Conservation (phyloP, 2,329 filamentous ascomycete genomes). For the Claviceps sorghi region DNA sequence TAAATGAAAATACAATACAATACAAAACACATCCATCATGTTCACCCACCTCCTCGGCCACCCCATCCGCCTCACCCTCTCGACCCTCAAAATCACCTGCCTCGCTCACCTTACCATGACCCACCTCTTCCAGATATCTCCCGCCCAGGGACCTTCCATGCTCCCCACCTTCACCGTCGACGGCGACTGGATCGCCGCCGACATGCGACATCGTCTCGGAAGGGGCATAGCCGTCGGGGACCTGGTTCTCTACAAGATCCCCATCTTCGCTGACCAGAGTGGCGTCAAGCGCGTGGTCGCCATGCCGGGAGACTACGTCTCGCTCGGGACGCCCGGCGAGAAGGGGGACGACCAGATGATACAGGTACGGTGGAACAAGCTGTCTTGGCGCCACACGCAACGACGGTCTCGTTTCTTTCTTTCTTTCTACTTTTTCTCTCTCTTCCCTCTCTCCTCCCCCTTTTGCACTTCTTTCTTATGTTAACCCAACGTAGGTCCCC, state of each 20-base stretch:
- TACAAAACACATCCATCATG: background rate
- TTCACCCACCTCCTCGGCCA: conserved; percentile 22
- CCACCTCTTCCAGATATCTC: conserved; percentile 46
- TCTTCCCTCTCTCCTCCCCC: background rate
- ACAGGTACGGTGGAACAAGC: conserved; percentile 33
- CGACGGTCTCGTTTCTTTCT: background rate
- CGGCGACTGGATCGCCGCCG: conserved; percentile 56
- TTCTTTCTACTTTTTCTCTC: background rate
- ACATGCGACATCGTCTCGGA: conserved; percentile 54
- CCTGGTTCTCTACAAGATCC: conserved; percentile 64
- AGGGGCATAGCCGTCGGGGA: conserved; percentile 60
- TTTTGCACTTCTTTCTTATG: background rate
- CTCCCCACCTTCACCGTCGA: conserved; percentile 61
- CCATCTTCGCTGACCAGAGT: conserved; percentile 42
- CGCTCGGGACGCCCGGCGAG: conserved; percentile 45
- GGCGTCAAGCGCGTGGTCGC: conserved; percentile 71
- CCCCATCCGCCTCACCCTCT: conserved; percentile 22
- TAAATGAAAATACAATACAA: no score
- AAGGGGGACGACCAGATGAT: conserved; percentile 40
- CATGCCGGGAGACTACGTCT: conserved; percentile 62
- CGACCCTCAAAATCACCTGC: conserved; percentile 24
- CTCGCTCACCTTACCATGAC: conserved; percentile 31
- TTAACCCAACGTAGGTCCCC: conserved; percentile 51
- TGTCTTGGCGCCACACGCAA: no score
- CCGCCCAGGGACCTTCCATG: conserved; percentile 68